Evolutionary conservation across 208 protist species (phyloP), one percentile per base, ranked within the genome.

Genomic region (Leishmania amazonensis): DNA sequence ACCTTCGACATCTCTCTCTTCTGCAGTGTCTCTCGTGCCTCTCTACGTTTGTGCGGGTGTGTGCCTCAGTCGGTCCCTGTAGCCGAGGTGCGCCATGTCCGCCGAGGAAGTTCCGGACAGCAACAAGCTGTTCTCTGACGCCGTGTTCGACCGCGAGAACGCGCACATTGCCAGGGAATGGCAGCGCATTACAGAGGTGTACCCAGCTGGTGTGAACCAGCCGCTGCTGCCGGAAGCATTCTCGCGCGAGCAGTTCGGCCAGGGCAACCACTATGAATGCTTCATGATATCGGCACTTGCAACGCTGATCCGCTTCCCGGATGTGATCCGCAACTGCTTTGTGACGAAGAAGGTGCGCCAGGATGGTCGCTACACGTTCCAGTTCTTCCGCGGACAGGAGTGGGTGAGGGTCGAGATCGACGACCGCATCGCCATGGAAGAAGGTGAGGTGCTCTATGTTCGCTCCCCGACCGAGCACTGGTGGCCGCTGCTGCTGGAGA

Each of bases 401-500:
- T 96, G 93, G 91, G 90, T 91, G 68, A 93, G 91, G 72, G 87
- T 96, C 6, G 93, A 96, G 76, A 95, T 96, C 75, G 93, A 96
- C 78, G 93, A 96, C 79, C 70, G 42, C 17, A 88, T 96, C 38
- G 84, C 93, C 3, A 81, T 93, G 72, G 87, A 94, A 60, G 88
- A 89, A 57, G 88, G 88, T 40, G 87, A 90, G 15, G 88, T 92
- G 58, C 88, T 93, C 38, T 94, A 95, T 80, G 88, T 81, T 77
- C 93, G 81, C 3, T 94, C 90, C 13, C 93, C 92, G 28, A 93
- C 87, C 13, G 88, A 90, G 80, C 91, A 94, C 80, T 95, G 90
- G 90, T 98, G 92, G 87, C 93, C 95, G 38, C 83, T 96, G 71
- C 85, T 97, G 76, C 84, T 97, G 76, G 93, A 97, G 88, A 97